Evolutionary conservation across 345 rosid species (phyloP).

Genomic region (Tarenaya hassleriana): DNA sequence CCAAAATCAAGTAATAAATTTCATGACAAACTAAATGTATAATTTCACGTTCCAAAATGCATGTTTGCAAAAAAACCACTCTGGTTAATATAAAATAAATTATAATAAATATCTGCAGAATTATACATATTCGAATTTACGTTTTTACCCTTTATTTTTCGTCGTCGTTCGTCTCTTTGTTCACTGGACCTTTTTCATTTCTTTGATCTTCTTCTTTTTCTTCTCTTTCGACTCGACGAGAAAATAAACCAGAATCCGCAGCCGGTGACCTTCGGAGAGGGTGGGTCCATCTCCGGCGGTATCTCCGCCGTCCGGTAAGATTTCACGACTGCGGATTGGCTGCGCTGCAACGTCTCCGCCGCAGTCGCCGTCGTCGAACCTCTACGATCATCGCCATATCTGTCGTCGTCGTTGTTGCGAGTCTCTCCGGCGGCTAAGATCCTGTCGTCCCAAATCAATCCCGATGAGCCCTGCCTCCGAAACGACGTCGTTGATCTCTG

Average conservation of each 20-base stretch:
- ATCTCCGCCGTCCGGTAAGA: conserved; percentile 19
- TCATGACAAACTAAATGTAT: too few relatives aligned
- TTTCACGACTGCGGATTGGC: conserved; percentile 35
- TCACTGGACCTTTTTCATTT: conserved; percentile 8
- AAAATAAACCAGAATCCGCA: conserved; percentile 55
- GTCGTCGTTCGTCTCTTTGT: not conserved
- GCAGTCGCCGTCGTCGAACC: conserved; percentile 15
- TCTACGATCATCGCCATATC: conserved; percentile 24
- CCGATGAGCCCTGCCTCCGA: conserved; percentile 87
- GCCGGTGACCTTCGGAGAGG: conserved; percentile 56
- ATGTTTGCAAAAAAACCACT: too few relatives aligned
- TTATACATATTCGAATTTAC: too few relatives aligned
- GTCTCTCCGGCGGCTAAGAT: conserved; percentile 43
- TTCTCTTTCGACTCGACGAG: conserved; percentile 23
- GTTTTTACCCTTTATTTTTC: too few relatives aligned
- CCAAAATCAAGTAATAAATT: too few relatives aligned
- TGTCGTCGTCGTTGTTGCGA: conserved; percentile 27
- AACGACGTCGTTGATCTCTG: conserved; percentile 70
- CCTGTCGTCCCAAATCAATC: conserved; percentile 70
- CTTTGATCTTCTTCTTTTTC: conserved; percentile 24
- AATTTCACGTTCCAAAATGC: too few relatives aligned
- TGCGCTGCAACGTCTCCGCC: conserved; percentile 20
- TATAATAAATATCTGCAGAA: too few relatives aligned
- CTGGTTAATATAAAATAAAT: too few relatives aligned
- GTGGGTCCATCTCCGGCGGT: conserved; percentile 42